phyloP scores from a whole-genome alignment of 2,329 filamentous ascomycete genomes.

The Cytospora piceicola region DNA sequence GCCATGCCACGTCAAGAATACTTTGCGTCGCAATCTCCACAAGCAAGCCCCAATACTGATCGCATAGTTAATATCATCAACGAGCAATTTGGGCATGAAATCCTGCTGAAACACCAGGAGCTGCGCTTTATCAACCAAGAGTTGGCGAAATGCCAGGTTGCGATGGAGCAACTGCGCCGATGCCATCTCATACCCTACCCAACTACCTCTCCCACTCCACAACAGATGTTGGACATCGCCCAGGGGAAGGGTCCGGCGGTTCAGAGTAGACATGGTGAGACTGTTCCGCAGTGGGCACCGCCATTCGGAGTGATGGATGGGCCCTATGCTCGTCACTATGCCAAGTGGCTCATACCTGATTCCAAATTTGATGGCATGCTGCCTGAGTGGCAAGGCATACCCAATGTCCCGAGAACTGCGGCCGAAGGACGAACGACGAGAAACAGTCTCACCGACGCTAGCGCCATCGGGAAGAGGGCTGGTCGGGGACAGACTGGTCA shows the following conservation, averaged over 20 bases:
- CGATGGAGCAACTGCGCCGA: constrained; percentile 89
- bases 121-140: constrained; percentile 93
- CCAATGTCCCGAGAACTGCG: constrained; percentile 50
- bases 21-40: constrained; percentile 31
- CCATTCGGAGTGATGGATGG: constrained; percentile 91
- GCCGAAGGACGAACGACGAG: constrained; percentile 78
- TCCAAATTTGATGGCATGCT: constrained; percentile 77
- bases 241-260: constrained; percentile 75
- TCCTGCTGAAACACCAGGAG: constrained; percentile 92
- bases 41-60: constrained; percentile 22
- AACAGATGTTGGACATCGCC: constrained; percentile 71
- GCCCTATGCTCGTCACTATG: constrained; percentile 91
- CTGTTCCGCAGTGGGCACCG: constrained; percentile 75
- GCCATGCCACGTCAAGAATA: constrained; percentile 32
- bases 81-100: constrained; percentile 87
- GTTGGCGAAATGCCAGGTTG: constrained; percentile 91
- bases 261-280: constrained; percentile 62
- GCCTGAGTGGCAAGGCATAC: constrained; percentile 49
- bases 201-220: constrained; percentile 66
- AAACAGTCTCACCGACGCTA: constrained; percentile 67
- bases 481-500: constrained; percentile 57
- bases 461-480: constrained; percentile 53
- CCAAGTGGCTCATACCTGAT: constrained; percentile 92
- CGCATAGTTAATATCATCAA: constrained; percentile 57
- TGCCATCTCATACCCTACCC: constrained; percentile 93